phyloP scores from a whole-genome alignment of 202 grass and related monocot species.

The Saccharum hybrid region DNA sequence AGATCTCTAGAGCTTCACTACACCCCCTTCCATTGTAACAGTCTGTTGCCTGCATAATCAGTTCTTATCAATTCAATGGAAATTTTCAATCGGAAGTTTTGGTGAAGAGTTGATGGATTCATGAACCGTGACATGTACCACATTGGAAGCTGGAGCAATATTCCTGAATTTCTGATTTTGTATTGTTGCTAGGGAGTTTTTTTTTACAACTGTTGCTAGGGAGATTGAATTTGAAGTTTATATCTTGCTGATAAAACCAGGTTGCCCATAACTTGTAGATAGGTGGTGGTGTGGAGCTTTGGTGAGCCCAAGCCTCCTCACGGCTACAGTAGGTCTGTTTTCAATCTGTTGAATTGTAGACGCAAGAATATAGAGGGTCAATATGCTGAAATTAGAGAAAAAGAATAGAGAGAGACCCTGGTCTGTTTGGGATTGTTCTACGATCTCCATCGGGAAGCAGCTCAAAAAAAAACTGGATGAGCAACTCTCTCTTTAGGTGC shows the following conservation, averaged over 20 bases:
- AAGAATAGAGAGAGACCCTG: no score
- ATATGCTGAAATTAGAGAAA: no score
- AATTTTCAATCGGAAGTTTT: slow-evolving; percentile 17
- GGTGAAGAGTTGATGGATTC: neutral
- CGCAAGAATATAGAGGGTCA: neutral
- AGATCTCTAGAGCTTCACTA: slow-evolving; percentile 46
- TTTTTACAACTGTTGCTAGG: no score
- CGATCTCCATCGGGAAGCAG: no score
- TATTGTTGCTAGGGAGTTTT: neutral
- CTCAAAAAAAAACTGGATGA: no score
- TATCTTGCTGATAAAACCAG: neutral
- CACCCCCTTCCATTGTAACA: slow-evolving; percentile 51
- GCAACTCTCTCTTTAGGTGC: no score
- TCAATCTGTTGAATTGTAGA: neutral
- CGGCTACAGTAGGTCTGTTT: neutral
- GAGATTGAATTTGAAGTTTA: neutral
- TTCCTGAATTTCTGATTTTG: neutral
- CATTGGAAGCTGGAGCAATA: neutral
- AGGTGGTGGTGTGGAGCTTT: neutral
- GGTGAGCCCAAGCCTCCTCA: neutral
- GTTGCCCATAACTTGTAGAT: neutral
- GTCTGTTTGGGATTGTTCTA: no score
- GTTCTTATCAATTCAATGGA: slow-evolving; percentile 36
- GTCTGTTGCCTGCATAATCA: slow-evolving; percentile 40
- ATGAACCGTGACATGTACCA: neutral